Conservation (phyloP, 1,139 yeast species). For the Candida glucosophila region DNA sequence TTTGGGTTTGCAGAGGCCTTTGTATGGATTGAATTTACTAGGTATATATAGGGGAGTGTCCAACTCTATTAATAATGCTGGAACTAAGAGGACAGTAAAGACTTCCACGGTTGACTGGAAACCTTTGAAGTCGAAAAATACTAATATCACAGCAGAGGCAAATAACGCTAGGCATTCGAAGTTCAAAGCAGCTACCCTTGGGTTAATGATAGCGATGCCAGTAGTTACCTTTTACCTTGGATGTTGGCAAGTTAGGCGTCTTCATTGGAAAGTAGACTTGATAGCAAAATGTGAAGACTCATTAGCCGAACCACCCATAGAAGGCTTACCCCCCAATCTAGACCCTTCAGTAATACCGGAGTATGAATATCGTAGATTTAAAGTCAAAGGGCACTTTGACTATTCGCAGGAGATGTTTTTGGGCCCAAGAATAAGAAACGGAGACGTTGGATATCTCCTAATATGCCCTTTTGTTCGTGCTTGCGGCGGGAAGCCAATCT, state of each 20-base stretch:
- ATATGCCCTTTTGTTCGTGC: slow-evolving; percentile 76
- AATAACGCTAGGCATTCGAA: slow-evolving; percentile 29
- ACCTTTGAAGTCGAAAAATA: slow-evolving; percentile 53
- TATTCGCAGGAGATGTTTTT: slow-evolving; percentile 85
- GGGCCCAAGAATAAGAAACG: slow-evolving; percentile 80
- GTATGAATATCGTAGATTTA: slow-evolving; percentile 75
- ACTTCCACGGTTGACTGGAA: slow-evolving; percentile 82
- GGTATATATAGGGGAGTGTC: not conserved
- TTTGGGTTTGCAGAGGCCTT: too few species aligned
- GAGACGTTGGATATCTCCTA: slow-evolving; percentile 68
- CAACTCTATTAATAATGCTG: too few species aligned
- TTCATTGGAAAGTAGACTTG: slow-evolving; percentile 82
- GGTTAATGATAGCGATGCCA: slow-evolving; percentile 76
- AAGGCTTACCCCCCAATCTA: slow-evolving; percentile 53
- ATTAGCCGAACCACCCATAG: slow-evolving; percentile 61
- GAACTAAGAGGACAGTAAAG: slow-evolving; percentile 28
- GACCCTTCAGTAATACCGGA: slow-evolving; percentile 50
- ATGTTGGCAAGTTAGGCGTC: slow-evolving; percentile 84
- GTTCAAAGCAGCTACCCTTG: slow-evolving; percentile 44
- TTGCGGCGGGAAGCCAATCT: slow-evolving; percentile 61
- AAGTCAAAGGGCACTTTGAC: slow-evolving; percentile 66
- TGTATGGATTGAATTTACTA: too few species aligned
- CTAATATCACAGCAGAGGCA: slow-evolving; percentile 33
- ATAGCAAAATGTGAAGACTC: slow-evolving; percentile 79
- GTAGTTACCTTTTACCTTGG: slow-evolving; percentile 79